Evolutionary conservation across 768 basidiomycete species (phyloP).

Genomic region (Boletellus emodensis): DNA sequence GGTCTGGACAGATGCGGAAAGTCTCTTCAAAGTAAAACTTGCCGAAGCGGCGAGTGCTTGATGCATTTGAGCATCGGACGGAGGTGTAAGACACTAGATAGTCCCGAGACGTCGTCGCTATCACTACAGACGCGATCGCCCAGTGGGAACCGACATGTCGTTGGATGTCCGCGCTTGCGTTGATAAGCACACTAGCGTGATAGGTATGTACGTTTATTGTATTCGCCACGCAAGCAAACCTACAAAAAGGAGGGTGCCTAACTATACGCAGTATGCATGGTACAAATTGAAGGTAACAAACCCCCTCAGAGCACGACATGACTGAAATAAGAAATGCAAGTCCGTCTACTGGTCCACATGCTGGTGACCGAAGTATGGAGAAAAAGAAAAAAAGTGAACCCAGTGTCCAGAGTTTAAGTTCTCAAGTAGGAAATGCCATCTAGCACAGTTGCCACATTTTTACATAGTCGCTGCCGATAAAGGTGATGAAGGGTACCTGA

Average conservation of each 20-base stretch:
- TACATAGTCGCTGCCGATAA: slow-evolving; percentile 24
- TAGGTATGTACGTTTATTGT: no score
- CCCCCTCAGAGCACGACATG: slow-evolving; percentile 1
- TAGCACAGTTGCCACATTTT: slow-evolving; percentile 33
- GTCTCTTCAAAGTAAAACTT: slow-evolving; percentile 68
- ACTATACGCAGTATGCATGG: background rate
- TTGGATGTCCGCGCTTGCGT: no score
- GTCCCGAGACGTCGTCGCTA: background rate
- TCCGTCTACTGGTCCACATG: background rate
- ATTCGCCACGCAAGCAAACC: no score
- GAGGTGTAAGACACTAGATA: background rate
- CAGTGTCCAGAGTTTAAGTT: background rate
- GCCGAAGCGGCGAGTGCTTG: slow-evolving; percentile 41
- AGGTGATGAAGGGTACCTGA: no score
- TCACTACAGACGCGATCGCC: no score
- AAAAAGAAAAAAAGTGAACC: background rate
- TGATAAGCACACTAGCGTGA: no score
- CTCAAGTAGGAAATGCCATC: background rate
- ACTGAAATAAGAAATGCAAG: background rate
- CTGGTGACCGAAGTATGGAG: background rate
- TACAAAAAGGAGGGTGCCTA: background rate
- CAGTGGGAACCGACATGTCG: no score
- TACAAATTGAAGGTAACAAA: background rate
- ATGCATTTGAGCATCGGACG: background rate
- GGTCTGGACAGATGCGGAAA: slow-evolving; percentile 88